Evolutionary conservation across 2,329 filamentous ascomycete genomes (phyloP).

Genomic region (Ophiosphaerella narmari): DNA sequence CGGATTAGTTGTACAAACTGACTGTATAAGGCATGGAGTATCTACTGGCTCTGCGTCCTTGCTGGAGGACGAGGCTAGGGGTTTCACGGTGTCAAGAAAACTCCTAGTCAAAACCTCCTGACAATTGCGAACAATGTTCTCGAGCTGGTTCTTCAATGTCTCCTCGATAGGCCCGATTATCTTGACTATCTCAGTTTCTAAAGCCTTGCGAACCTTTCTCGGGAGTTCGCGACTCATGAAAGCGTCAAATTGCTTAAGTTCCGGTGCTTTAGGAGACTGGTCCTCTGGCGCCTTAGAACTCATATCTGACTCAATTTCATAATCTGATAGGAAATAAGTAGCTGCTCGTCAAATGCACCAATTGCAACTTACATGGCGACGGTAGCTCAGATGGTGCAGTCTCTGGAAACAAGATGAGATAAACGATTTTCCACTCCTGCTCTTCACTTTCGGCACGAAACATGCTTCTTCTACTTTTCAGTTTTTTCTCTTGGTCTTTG

Average conservation of each 20-base stretch:
- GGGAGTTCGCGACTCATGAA: conserved; percentile 10
- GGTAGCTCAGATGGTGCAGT: conserved; percentile 2
- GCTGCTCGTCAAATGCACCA: not conserved
- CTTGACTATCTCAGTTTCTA: conserved; percentile 1
- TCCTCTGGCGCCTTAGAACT: not conserved
- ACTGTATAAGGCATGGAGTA: too few relatives aligned
- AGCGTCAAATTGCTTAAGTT: conserved; percentile 6
- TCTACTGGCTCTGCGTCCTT: too few relatives aligned
- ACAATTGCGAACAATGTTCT: conserved; percentile 5
- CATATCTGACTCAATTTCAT: not conserved
- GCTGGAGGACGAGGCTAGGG: too few relatives aligned
- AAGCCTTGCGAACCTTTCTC: conserved; percentile 4
- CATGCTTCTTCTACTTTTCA: conserved; percentile 8
- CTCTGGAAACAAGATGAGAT: conserved; percentile 9
- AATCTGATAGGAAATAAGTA: conserved; percentile 1
- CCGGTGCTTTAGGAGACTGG: conserved; percentile 3
- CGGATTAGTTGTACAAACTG: too few relatives aligned
- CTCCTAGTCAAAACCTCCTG: conserved; percentile 5
- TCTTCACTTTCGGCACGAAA: conserved; percentile 11
- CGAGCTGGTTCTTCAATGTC: conserved; percentile 9
- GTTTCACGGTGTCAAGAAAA: too few relatives aligned
- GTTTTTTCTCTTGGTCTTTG: conserved; percentile 5
- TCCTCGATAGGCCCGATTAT: conserved; percentile 6
- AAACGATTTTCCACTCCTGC: conserved; percentile 13
- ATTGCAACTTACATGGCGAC: conserved; percentile 4